phyloP scores from a whole-genome alignment of 2,329 filamentous ascomycete genomes.

The Epichloe hybrida region DNA sequence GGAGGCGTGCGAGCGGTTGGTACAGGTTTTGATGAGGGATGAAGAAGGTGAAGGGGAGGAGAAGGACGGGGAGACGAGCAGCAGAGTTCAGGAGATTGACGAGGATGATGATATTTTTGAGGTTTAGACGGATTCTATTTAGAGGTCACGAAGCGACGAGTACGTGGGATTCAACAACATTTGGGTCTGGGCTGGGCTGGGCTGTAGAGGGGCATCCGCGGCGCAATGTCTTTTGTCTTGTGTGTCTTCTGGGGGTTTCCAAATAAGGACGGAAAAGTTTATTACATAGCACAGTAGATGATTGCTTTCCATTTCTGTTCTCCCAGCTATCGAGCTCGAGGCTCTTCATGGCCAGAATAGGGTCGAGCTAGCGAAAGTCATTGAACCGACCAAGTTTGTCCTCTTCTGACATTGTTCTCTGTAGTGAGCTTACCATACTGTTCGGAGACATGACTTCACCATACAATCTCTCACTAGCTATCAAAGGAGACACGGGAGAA shows the following conservation, averaged over 20 bases:
- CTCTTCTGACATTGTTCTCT: slow-evolving; percentile 3
- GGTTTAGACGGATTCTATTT: slow-evolving; percentile 24
- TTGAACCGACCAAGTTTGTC: neutral
- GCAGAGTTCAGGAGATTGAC: slow-evolving; percentile 31
- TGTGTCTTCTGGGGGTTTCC: neutral
- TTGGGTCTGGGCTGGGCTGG: neutral
- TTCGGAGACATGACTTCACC: slow-evolving; percentile 7
- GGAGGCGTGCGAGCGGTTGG: slow-evolving; percentile 77
- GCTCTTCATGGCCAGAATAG: neutral
- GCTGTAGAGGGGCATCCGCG: neutral
- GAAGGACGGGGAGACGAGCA: slow-evolving; percentile 19
- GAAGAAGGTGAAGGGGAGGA: slow-evolving; percentile 38
- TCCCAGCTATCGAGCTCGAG: neutral
- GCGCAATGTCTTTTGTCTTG: neutral
- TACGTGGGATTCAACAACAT: neutral
- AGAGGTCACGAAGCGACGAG: neutral
- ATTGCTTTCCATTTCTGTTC: neutral
- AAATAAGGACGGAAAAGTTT: neutral
- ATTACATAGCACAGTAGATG: neutral
- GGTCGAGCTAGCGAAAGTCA: neutral
- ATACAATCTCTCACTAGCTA: slow-evolving; percentile 5
- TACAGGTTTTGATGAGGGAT: slow-evolving; percentile 77
- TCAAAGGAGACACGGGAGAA: slow-evolving; percentile 1
- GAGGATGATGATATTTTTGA: slow-evolving; percentile 44
- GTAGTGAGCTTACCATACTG: slow-evolving; percentile 2